phyloP scores from a whole-genome alignment of 768 basidiomycete genomes.

The Suillus subluteus region DNA sequence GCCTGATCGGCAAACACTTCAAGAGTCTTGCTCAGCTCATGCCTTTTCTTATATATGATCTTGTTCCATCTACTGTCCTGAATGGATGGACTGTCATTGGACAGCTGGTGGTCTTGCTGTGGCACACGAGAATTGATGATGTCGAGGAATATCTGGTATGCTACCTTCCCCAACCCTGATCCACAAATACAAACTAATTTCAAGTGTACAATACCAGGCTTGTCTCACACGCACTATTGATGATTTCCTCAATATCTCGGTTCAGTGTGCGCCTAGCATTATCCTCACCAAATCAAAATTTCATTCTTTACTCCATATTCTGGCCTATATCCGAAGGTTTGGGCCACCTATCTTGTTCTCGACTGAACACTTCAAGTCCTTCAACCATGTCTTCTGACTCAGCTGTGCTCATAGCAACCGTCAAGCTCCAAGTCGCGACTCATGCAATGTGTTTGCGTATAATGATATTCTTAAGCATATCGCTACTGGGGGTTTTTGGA shows the following conservation, averaged over 20 bases:
- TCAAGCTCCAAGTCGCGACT: slow-evolving; percentile 33
- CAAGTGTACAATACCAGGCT: slow-evolving; percentile 10
- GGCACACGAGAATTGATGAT: slow-evolving; percentile 45
- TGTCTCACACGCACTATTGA: slow-evolving; percentile 23
- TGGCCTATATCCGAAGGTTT: slow-evolving; percentile 28
- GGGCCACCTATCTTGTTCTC: slow-evolving; percentile 33
- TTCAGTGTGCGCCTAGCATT: slow-evolving; percentile 28
- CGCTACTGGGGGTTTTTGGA: slow-evolving; percentile 19
- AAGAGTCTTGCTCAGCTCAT: slow-evolving; percentile 7
- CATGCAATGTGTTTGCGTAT: slow-evolving; percentile 16
- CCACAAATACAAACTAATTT: not conserved
- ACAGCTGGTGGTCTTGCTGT: slow-evolving; percentile 40
- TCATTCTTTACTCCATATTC: slow-evolving; percentile 36
- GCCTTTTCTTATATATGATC: slow-evolving; percentile 32
- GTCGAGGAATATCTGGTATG: slow-evolving; percentile 38
- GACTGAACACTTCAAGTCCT: slow-evolving; percentile 34
- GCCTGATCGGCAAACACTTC: too few relatives aligned
- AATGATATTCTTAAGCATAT: slow-evolving; percentile 23
- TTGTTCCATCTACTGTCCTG: slow-evolving; percentile 31
- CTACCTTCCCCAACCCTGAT: slow-evolving; percentile 1
- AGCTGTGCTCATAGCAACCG: slow-evolving; percentile 32
- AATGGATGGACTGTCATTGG: slow-evolving; percentile 36
- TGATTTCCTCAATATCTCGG: slow-evolving; percentile 17
- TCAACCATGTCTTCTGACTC: slow-evolving; percentile 30
- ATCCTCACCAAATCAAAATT: slow-evolving; percentile 35